Base-by-base conservation (phyloP, 2,329 filamentous ascomycete species). In the Fusarium foetens region DNA sequence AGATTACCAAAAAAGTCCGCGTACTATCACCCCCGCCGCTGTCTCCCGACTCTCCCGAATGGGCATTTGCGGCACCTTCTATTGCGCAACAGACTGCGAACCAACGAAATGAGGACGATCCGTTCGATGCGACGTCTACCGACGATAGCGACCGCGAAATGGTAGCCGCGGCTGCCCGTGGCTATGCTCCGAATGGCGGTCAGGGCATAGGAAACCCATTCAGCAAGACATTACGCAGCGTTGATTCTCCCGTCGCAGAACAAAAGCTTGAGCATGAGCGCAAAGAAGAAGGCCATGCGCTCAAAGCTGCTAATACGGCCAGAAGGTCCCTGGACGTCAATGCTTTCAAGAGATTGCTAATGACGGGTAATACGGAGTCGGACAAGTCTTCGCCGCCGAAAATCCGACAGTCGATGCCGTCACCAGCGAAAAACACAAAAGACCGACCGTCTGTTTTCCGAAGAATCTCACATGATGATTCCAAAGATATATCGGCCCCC, bases 311-410 rank as follows among this genome's bases (percentile, higher is more conserved):
- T 35, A 77, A 80, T 45, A 71, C 78, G 5, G 74, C 72, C 23
- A 85, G 83, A 72, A 82, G 80, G 23, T 86, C 89, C 0, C 81
- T 95, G 70, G 92, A 96, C 77, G 93, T 95, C 2, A 90, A 94
- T 77, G 90, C 93, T 12, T 96, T 96, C 82, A 91, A 91, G 77
- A 87, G 91, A 66, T 82, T 96, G 68, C 86, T 96, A 52, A 85
- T 96, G 83, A 96, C 93, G 1, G 93, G 93, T 25, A 89, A 90
- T 75, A 79, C 88, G 39, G 86, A 66, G 10, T 64, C 64, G 14
- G 71, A 69, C 46, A 57, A 58, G 43, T 35, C 60, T 42, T 57
- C 68, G 27, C 35, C 60, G 29, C 45, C 58, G 9, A 68, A 38
- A 41, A 65, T 31, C 14, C 66, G 68, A 29, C 66, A 71, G 54